phyloP scores from a whole-genome alignment of 768 basidiomycete genomes.

The Mycena galopus region DNA sequence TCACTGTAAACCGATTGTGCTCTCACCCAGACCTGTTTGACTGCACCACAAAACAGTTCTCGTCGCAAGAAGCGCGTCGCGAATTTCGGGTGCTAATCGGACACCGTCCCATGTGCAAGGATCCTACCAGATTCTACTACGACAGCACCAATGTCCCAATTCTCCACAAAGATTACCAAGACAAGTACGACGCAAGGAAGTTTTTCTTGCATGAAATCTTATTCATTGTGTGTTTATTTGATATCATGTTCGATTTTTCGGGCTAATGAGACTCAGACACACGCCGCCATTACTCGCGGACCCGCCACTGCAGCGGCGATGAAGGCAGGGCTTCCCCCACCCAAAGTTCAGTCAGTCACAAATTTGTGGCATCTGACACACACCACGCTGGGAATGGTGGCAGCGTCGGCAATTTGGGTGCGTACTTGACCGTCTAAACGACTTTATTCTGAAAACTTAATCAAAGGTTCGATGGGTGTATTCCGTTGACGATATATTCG shows the following conservation, averaged over 20 bases:
- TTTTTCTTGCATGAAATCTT: neutral
- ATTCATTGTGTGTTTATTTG: conserved; percentile 6
- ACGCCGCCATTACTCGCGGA: conserved; percentile 20
- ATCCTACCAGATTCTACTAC: conserved; percentile 2
- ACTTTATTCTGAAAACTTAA: neutral
- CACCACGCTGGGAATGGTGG: conserved; percentile 28
- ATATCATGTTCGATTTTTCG: neutral
- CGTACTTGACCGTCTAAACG: neutral
- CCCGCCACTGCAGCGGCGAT: neutral
- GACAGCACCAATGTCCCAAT: conserved; percentile 15
- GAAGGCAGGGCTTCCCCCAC: neutral
- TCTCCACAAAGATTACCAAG: conserved; percentile 16
- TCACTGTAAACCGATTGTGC: neutral
- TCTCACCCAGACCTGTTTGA: neutral
- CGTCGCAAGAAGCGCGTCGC: neutral
- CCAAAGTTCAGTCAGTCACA: neutral
- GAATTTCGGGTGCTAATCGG: neutral
- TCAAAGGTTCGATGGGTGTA: conserved; percentile 15
- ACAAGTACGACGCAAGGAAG: neutral
- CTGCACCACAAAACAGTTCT: neutral
- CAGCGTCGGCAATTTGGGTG: conserved; percentile 11
- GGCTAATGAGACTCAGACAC: neutral
- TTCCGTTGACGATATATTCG: conserved; percentile 12
- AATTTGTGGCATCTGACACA: conserved; percentile 11
- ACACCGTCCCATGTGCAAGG: neutral